A percentile compares a stretch with the other conserved stretches of the same genome.
These are phyloP conservation scores for Eucalyptus pauciflora DNA, from an alignment of 345 rosid genomes.

Conservation along the genomic window DNA sequence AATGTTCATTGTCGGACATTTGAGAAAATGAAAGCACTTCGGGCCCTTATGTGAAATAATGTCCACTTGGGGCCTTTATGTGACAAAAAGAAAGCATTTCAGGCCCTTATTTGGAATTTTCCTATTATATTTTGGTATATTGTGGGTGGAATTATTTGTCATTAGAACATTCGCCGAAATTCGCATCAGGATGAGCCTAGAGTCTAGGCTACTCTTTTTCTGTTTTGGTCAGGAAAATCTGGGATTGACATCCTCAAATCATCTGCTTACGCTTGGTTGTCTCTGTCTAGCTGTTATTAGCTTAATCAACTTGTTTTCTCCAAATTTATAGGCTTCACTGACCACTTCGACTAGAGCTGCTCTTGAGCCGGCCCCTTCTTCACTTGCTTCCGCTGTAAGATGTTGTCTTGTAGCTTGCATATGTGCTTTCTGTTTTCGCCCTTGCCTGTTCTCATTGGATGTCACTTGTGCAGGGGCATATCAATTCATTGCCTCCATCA, in stretches of 20 bases:
- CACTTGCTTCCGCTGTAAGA: not conserved
- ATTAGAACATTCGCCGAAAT: not conserved
- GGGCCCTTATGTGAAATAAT: no score
- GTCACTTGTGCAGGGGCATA: not conserved
- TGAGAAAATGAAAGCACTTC: no score
- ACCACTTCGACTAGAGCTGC: not conserved
- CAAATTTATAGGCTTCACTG: not conserved
- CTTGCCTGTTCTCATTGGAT: not conserved
- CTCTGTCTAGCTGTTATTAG: not conserved
- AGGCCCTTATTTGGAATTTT: no score
- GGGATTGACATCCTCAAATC: not conserved
- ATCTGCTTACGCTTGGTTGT: not conserved
- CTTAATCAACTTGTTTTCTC: not conserved
- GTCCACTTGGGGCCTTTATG: no score
- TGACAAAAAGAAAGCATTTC: no score
- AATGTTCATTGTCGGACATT: no score
- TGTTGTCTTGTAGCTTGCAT: not conserved
- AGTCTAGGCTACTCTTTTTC: not conserved
- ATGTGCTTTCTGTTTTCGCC: not conserved
- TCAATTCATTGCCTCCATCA: constrained; percentile 11
- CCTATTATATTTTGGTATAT: not conserved
- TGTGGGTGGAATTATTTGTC: not conserved
- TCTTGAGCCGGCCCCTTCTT: not conserved
- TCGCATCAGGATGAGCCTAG: not conserved
- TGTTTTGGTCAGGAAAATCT: not conserved